phyloP scores from a whole-genome alignment of 2,329 filamentous ascomycete genomes.

The Aspergillus fumigatus region DNA sequence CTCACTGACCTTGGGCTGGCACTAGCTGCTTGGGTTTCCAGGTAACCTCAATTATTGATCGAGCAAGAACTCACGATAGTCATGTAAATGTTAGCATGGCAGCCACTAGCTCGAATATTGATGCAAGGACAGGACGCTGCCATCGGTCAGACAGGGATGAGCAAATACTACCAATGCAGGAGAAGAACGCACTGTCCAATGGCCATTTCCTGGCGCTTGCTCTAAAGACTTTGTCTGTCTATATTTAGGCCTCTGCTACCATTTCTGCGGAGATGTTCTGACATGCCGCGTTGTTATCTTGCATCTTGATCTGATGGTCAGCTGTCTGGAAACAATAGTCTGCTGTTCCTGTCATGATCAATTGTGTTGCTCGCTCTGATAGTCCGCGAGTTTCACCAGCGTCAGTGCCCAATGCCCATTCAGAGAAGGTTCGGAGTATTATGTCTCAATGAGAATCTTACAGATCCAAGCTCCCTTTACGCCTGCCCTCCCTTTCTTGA shows the following conservation, averaged over 20 bases:
- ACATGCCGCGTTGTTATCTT: neutral
- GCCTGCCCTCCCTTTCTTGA: neutral
- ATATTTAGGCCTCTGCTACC: neutral
- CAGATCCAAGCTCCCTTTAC: neutral
- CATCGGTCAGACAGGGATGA: neutral
- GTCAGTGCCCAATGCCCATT: neutral
- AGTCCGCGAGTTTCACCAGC: neutral
- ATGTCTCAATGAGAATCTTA: neutral
- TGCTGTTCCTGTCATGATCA: neutral
- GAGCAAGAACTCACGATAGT: neutral
- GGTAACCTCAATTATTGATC: too few relatives aligned
- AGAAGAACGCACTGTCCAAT: neutral
- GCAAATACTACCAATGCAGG: neutral
- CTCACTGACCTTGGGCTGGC: neutral
- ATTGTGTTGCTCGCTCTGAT: neutral
- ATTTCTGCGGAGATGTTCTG: neutral
- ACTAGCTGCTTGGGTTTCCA: neutral
- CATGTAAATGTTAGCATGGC: neutral
- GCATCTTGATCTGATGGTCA: neutral
- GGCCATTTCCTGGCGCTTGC: neutral
- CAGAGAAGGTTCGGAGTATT: neutral
- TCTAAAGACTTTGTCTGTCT: neutral
- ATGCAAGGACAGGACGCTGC: neutral
- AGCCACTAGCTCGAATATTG: neutral
- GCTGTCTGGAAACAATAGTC: neutral